A percentile compares a stretch with the other conserved stretches of the same genome.
Conservation (phyloP, 1,284 basidiomycete genomes). For the Microbotryomycetes sp. region DNA sequence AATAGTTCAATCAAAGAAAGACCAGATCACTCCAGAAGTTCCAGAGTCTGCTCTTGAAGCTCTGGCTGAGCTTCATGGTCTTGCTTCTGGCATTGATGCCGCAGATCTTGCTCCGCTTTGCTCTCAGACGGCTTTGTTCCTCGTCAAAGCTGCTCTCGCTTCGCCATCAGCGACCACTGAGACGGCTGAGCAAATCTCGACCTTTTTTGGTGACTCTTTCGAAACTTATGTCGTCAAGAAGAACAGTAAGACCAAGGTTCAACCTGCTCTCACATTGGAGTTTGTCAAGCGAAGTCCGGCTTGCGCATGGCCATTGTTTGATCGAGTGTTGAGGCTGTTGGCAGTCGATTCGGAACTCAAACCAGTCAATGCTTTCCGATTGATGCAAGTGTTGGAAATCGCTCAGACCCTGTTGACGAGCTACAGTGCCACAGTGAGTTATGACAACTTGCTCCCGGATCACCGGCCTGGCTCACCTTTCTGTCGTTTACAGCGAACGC, state of each 20-base stretch:
- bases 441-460: not conserved
- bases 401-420: conserved; percentile 56
- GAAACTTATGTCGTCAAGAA: conserved; percentile 29
- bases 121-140: conserved; percentile 25
- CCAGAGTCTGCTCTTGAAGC: conserved; percentile 27
- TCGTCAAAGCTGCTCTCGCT: conserved; percentile 26
- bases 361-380: conserved; percentile 67
- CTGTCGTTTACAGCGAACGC: conserved; percentile 34
- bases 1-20: conserved; percentile 26
- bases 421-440: not conserved
- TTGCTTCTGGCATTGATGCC: conserved; percentile 18
- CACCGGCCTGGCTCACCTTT: not conserved
- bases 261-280: conserved; percentile 26
- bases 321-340: conserved; percentile 11
- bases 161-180: conserved; percentile 12
- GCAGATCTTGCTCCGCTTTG: conserved; percentile 23
- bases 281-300: conserved; percentile 20
- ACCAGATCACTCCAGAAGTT: conserved; percentile 1
- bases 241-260: conserved; percentile 33
- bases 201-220: conserved; percentile 17
- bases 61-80: conserved; percentile 25
- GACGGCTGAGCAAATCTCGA: conserved; percentile 11
- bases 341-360: conserved; percentile 44
- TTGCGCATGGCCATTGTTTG: conserved; percentile 20
- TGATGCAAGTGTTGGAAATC: conserved; percentile 66